phyloP scores from a whole-genome alignment of 345 rosid genomes.

The Bruguiera sexangula region DNA sequence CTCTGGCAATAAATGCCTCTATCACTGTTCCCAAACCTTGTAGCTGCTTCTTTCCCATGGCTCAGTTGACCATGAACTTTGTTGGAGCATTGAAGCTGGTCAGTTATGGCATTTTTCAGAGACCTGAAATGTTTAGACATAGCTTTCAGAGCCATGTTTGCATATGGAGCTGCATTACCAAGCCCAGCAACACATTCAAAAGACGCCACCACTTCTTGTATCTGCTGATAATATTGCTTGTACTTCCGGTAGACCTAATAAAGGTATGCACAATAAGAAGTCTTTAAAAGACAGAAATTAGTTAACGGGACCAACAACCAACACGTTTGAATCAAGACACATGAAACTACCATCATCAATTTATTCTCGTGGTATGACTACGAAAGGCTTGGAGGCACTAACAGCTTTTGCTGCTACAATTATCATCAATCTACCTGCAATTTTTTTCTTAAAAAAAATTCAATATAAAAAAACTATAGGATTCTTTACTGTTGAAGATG shows the following conservation, averaged over 20 bases:
- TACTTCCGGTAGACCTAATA: conserved; percentile 72
- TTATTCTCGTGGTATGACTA: not conserved
- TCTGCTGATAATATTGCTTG: conserved; percentile 77
- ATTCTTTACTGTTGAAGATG: no score
- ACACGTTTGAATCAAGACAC: not conserved
- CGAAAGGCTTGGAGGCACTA: no score
- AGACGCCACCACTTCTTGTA: conserved; percentile 70
- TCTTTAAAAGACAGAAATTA: not conserved
- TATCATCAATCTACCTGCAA: no score
- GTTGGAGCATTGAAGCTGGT: conserved; percentile 65
- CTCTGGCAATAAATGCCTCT: conserved; percentile 41
- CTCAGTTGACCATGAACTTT: conserved; percentile 30
- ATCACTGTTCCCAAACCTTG: conserved; percentile 42
- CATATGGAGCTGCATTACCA: conserved; percentile 79
- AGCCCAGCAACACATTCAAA: conserved; percentile 81
- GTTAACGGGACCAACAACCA: not conserved
- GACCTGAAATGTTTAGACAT: conserved; percentile 77
- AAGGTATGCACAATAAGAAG: not conserved
- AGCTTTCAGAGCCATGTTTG: conserved; percentile 60
- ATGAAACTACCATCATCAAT: not conserved
- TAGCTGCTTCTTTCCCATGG: conserved; percentile 45
- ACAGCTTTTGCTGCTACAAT: no score
- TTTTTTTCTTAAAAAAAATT: no score
- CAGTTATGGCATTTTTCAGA: conserved; percentile 67
- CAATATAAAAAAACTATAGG: no score